Percentiles rank a stretch among this genome's conserved stretches.
phyloP scores from a whole-genome alignment of 1,139 yeast species.

The Geotrichum europaeum region DNA sequence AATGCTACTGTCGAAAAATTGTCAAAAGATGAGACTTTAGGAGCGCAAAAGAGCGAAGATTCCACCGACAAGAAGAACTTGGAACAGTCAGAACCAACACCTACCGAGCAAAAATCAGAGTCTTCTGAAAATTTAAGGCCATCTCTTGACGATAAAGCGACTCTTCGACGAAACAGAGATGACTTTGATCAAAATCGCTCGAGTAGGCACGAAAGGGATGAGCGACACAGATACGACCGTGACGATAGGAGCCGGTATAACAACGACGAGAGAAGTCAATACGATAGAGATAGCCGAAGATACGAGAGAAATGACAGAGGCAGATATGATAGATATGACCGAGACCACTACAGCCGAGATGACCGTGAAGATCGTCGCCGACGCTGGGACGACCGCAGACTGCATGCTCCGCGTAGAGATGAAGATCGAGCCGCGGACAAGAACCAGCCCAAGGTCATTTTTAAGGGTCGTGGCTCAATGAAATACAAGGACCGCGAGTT shows the following conservation, averaged over 20 bases:
- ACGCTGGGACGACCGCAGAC: background rate
- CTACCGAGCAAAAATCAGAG: background rate
- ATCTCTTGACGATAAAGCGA: background rate
- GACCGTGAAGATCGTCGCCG: background rate
- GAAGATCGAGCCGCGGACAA: constrained; percentile 1
- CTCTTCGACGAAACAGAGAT: background rate
- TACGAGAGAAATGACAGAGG: background rate
- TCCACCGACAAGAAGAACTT: background rate
- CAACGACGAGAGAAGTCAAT: background rate
- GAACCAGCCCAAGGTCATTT: constrained; percentile 17
- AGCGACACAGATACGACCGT: background rate
- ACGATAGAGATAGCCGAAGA: background rate
- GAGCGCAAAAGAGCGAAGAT: background rate
- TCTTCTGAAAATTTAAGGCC: too few species aligned
- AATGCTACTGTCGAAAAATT: background rate
- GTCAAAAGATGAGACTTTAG: background rate
- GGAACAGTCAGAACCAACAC: background rate
- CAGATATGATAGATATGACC: constrained; percentile 9
- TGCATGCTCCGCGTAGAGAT: background rate
- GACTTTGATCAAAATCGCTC: background rate
- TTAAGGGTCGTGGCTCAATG: constrained; percentile 33
- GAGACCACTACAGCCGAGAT: background rate
- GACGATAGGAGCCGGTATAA: background rate
- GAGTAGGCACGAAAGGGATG: background rate
- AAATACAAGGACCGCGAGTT: constrained; percentile 23